Evolutionary conservation across 2,329 filamentous ascomycete genomes (phyloP), one percentile per base, ranked within the genome.

Genomic region (Neonectria punicea): DNA sequence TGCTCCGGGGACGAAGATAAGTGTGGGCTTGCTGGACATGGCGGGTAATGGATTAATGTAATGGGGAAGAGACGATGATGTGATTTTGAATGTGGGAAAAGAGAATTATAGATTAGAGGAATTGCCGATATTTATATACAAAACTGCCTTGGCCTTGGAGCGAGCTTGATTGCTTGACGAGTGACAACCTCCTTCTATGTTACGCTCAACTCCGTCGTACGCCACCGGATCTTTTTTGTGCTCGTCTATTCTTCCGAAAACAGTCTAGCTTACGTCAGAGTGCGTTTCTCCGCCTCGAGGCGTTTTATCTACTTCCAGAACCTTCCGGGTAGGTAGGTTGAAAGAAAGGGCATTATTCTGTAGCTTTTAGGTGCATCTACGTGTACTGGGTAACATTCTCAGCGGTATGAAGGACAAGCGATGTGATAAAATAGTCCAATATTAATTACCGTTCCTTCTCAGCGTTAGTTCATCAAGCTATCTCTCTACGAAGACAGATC

Each of bases 1-100:
- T 28, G 82, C 78, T 5, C 84, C 84, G 2, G 79, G 83, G 1
- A 87, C 76, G 20, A 86, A 79, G 60, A 87, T 63, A 0, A 86
- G 56, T 1, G 73, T 76, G 6, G 74, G 73, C n/a, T 71, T 73
- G 8, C n/a, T 22, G 2, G 71, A 28, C 74, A 75, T 76, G n/a
- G 4, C 64, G 14, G 14, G 30, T 14, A n/a, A 30, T 7, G 14
- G 49, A 36, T 51, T 1, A 11, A 7, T 36, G 28, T 47, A 34
- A 16, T 14, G 11, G 4, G 11, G 14, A 13, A 9, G 44, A n/a
- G 44, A 16, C 1, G 18, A 55, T n/a, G 14, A 43, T 55, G 16
- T 10, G 6, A 5, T 25, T 30, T 16, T 10, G 20, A 6, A 8
- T 3, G 2, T 1, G 20, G 10, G 10, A 54, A 34, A n/a, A 11